A percentile compares a stretch with the other conserved stretches of the same genome.
phyloP scores from a whole-genome alignment of 2,329 filamentous ascomycete species.

The Boeremia lycopersici region DNA sequence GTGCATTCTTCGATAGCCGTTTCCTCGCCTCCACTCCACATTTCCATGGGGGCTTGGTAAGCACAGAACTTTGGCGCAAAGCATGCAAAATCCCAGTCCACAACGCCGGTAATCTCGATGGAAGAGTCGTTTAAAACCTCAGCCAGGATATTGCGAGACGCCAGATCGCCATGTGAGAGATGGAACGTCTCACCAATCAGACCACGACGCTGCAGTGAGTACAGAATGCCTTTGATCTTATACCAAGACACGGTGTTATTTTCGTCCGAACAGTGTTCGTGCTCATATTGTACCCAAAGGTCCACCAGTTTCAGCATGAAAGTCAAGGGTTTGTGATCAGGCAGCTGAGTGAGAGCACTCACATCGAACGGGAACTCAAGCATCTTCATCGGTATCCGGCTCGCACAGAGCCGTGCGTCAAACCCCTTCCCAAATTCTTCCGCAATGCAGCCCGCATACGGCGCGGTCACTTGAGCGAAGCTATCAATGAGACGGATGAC shows the following conservation, averaged over 20 bases:
- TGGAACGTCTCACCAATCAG: slow-evolving; percentile 4
- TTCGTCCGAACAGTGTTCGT: neutral
- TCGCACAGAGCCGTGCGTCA: neutral
- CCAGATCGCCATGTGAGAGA: slow-evolving; percentile 21
- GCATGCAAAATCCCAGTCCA: slow-evolving; percentile 32
- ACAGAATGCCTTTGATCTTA: neutral
- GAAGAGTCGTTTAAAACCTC: slow-evolving; percentile 5
- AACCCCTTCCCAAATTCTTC: neutral
- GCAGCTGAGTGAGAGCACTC: neutral
- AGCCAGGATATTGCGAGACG: slow-evolving; percentile 27
- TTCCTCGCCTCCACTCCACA: slow-evolving; percentile 24
- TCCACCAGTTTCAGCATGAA: neutral
- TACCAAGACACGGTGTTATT: neutral
- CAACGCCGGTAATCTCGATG: slow-evolving; percentile 26
- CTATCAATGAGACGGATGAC: neutral
- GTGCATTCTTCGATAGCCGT: neutral
- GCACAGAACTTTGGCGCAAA: slow-evolving; percentile 26
- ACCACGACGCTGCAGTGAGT: neutral
- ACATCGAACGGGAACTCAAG: neutral
- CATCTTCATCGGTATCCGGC: neutral
- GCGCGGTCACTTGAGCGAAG: neutral
- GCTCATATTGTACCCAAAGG: neutral
- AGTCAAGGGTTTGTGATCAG: neutral
- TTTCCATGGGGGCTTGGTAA: slow-evolving; percentile 19
- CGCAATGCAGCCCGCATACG: neutral